Base-by-base conservation (phyloP, 148 eudicot species). In the Bassia scoparia region DNA sequence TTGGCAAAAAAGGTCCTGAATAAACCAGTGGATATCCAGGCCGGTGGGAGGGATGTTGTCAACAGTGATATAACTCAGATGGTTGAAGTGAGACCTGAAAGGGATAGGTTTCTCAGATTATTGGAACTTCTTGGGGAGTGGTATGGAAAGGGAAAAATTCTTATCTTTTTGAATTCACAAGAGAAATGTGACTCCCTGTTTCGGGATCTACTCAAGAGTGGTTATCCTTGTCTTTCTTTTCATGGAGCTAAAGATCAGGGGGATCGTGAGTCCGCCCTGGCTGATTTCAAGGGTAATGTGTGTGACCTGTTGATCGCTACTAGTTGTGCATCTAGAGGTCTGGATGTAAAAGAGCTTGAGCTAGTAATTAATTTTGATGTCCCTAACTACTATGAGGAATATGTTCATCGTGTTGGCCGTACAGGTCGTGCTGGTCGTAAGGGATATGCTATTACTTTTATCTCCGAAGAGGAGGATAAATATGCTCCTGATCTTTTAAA, bases 181-280 rank as follows among this genome's bases (percentile, higher is more conserved):
- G 90, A 90, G 60, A 90, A 86, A 76, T 90, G 92, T 70, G 96
- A 90, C 78, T 70, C 92, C 43, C 62, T 90, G 69, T 90, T 88
- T 53, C 79, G 79, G 64, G 90, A 86, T 74, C 73, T 90, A 75
- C 83, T 90, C 13, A 88, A 85, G 84, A 84, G 84, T 58, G 96
- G 96, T 56, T 87, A 90, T 76, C 92, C 96, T 11, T 90, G 96
- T 71, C 87, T 90, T 38, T 90, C 96, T 33, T 90, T 90, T 52
- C 96, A 90, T 21, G 96, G 96, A 71, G 96, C 81, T 59, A 90
- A 90, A 72, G 96, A 90, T 75, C 96, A 90, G 67, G 89, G 92
- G 15, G 96, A 90, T 61, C 89, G 96, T 23, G 96, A 90, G 68
- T 90, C 96, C 53, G 87, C 96, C 49, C 78, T 90, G 41, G 78